These are phyloP conservation scores for Wallacemonas sp. DNA, from an alignment of 208 protist species.

Conservation along the genomic window DNA sequence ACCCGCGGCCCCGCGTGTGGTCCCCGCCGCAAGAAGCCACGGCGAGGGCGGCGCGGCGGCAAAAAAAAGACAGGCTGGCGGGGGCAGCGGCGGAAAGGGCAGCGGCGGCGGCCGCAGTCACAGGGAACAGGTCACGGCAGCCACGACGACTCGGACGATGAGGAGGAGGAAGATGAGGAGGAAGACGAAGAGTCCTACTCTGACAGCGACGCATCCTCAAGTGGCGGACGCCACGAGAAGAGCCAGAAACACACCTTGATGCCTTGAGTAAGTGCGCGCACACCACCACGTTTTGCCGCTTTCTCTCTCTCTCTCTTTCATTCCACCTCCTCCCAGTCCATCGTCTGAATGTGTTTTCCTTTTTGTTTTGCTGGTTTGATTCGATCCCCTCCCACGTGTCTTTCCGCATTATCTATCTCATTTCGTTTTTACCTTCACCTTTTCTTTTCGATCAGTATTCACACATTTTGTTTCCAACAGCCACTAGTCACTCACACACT, in stretches of 20 bases:
- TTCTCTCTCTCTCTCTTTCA: neutral
- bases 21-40: neutral
- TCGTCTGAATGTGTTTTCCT: neutral
- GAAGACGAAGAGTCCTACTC: neutral
- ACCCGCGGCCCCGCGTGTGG: neutral
- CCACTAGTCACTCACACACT: no score
- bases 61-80: neutral
- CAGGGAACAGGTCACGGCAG: neutral
- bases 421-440: conserved; percentile 14
- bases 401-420: neutral
- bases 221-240: no score
- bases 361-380: neutral
- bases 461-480: no score
- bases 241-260: no score
- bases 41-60: neutral
- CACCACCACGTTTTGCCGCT: no score
- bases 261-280: no score
- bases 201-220: no score
- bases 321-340: neutral
- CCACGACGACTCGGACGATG: no score
- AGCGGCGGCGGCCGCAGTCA: neutral
- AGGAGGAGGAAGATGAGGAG: neutral
- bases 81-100: neutral
- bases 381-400: neutral
- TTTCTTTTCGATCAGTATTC: conserved; percentile 15